Conservation (phyloP, 257 asterid genomes). For the Nicotiana tomentosiformis region DNA sequence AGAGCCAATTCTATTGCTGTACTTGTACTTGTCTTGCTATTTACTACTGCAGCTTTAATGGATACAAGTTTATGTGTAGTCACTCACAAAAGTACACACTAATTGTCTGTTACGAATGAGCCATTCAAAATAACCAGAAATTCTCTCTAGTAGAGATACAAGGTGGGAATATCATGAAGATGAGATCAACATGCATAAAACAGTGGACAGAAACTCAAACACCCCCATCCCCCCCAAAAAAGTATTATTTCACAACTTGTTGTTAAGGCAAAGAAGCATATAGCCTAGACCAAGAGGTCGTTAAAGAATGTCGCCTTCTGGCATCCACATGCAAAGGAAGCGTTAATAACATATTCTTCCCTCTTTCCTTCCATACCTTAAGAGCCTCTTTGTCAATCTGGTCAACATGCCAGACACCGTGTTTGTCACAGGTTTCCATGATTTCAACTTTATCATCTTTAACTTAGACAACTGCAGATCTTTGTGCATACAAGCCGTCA, state of each 20-base stretch:
- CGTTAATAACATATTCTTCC: constrained; percentile 64
- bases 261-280: neutral
- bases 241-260: neutral
- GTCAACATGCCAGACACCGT: constrained; percentile 81
- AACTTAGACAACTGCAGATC: constrained; percentile 52
- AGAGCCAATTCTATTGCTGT: neutral
- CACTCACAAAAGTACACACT: neutral
- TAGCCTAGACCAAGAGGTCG: neutral
- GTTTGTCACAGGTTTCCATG: constrained; percentile 44
- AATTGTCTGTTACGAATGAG: neutral
- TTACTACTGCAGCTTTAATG: neutral
- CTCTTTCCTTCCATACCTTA: constrained; percentile 17
- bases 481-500: constrained; percentile 85
- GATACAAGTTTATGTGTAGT: neutral
- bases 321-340: constrained; percentile 65
- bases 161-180: neutral
- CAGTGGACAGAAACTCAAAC: neutral
- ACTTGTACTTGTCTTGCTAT: neutral
- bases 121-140: neutral
- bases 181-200: neutral
- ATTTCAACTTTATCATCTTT: constrained; percentile 35
- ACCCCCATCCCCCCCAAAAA: neutral
- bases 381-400: constrained; percentile 79
- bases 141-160: neutral
- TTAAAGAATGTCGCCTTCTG: constrained; percentile 30